These are phyloP conservation scores for Piper betle DNA, from an alignment of 164 flowering plant species.

Conservation along the genomic window DNA sequence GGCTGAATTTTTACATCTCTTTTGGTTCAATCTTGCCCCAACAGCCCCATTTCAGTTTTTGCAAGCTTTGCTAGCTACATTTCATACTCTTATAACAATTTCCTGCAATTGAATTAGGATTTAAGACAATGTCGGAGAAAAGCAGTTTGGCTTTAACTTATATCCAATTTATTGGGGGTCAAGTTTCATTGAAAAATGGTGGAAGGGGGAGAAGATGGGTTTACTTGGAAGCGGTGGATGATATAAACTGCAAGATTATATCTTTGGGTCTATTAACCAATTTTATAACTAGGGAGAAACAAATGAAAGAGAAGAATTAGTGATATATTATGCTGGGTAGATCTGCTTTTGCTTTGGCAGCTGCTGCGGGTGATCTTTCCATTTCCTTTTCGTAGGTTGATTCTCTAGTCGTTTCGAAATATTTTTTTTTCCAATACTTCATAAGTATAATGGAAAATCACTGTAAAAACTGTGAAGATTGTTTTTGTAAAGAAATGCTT, in stretches of 20 bases:
- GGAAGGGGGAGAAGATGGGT: not conserved
- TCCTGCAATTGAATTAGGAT: constrained; percentile 8
- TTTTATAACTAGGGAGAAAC: no score
- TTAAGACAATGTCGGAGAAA: not conserved
- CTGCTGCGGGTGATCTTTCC: constrained; percentile 5
- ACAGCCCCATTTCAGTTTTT: constrained; percentile 7
- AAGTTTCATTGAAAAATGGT: not conserved
- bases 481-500: no score
- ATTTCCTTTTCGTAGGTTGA: no score
- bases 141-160: not conserved
- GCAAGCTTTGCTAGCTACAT: constrained; percentile 12
- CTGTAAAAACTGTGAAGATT: no score
- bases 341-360: constrained; percentile 29
- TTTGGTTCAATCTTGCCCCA: constrained; percentile 38
- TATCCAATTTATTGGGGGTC: not conserved
- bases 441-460: no score
- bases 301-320: no score
- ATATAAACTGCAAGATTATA: no score
- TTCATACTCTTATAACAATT: constrained; percentile 23
- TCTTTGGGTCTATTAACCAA: no score
- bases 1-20: constrained; percentile 24
- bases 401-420: no score
- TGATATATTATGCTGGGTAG: no score
- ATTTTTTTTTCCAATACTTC: no score
- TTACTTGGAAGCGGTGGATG: no score